A percentile compares a stretch with the other conserved stretches of the same genome.
These are phyloP conservation scores for Blastomyces parvus DNA, from an alignment of 2,329 filamentous ascomycete species.

Conservation along the genomic window DNA sequence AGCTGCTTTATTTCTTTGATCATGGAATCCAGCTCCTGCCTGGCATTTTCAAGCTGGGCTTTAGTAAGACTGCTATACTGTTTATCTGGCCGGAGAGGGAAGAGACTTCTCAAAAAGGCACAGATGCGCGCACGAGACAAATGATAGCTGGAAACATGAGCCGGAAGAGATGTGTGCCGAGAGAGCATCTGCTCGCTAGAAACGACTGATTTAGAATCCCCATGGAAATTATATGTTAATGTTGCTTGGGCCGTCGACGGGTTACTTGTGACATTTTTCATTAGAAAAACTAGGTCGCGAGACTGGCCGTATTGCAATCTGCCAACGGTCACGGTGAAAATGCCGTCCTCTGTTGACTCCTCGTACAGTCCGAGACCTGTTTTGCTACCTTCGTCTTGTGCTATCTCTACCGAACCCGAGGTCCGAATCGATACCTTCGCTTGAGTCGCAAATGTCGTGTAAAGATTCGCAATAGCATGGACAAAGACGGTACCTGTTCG, in stretches of 20 bases:
- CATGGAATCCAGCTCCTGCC: slow-evolving; percentile 24
- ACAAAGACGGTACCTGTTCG: slow-evolving; percentile 47
- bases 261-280: slow-evolving; percentile 19
- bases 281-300: slow-evolving; percentile 45
- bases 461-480: slow-evolving; percentile 53
- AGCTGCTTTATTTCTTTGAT: slow-evolving; percentile 30
- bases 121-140: slow-evolving; percentile 44
- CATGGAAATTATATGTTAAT: slow-evolving; percentile 17
- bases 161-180: slow-evolving; percentile 1
- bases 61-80: slow-evolving; percentile 28
- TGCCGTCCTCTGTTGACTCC: slow-evolving; percentile 22
- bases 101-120: slow-evolving; percentile 41
- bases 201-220: slow-evolving; percentile 4
- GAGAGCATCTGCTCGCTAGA: slow-evolving; percentile 3
- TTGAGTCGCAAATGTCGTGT: slow-evolving; percentile 47
- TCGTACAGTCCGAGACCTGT: slow-evolving; percentile 31
- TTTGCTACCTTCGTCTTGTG: slow-evolving; percentile 19
- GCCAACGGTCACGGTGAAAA: slow-evolving; percentile 24
- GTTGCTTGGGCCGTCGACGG: slow-evolving; percentile 22
- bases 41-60: slow-evolving; percentile 8
- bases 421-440: slow-evolving; percentile 36
- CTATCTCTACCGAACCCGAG: slow-evolving; percentile 15
- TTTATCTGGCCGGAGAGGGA: slow-evolving; percentile 29
- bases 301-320: slow-evolving; percentile 54
- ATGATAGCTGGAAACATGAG: slow-evolving; percentile 39